A percentile compares a stretch with the other conserved stretches of the same genome.
phyloP scores from a whole-genome alignment of 2,329 filamentous ascomycete genomes.

The Aspergillus unguis region DNA sequence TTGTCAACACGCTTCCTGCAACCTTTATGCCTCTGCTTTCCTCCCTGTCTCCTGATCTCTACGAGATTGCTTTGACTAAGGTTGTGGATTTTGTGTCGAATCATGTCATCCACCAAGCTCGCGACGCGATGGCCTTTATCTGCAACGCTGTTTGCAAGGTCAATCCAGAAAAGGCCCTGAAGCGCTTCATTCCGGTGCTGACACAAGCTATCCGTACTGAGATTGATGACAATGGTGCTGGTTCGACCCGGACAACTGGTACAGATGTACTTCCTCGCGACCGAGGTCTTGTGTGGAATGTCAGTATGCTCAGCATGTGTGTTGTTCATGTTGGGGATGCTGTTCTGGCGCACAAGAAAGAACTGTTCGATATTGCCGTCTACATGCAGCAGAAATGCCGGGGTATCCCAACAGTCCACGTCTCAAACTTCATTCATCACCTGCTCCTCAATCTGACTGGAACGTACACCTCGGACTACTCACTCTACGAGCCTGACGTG shows the following conservation, averaged over 20 bases:
- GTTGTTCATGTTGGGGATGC: constrained; percentile 92
- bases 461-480: constrained; percentile 87
- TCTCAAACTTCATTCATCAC: constrained; percentile 97
- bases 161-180: constrained; percentile 87
- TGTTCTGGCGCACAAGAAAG: constrained; percentile 81
- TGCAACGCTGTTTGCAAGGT: constrained; percentile 95
- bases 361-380: constrained; percentile 83
- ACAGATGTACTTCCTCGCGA: constrained; percentile 91
- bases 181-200: constrained; percentile 84
- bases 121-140: constrained; percentile 98
- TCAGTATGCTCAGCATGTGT: constrained; percentile 96
- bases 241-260: constrained; percentile 88
- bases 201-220: constrained; percentile 91
- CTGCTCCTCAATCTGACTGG: constrained; percentile 90
- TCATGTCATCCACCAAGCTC: constrained; percentile 93
- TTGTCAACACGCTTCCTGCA: constrained; percentile 91
- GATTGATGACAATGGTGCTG: constrained; percentile 94
- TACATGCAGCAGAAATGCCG: constrained; percentile 97
- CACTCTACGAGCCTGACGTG: constrained; percentile 77
- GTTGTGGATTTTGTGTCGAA: constrained; percentile 86
- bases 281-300: constrained; percentile 89
- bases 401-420: constrained; percentile 88
- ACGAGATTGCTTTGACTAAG: constrained; percentile 87
- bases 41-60: constrained; percentile 86
- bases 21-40: constrained; percentile 88